Conservation (phyloP, 2,329 filamentous ascomycete genomes). For the Exophiala alcalophila region DNA sequence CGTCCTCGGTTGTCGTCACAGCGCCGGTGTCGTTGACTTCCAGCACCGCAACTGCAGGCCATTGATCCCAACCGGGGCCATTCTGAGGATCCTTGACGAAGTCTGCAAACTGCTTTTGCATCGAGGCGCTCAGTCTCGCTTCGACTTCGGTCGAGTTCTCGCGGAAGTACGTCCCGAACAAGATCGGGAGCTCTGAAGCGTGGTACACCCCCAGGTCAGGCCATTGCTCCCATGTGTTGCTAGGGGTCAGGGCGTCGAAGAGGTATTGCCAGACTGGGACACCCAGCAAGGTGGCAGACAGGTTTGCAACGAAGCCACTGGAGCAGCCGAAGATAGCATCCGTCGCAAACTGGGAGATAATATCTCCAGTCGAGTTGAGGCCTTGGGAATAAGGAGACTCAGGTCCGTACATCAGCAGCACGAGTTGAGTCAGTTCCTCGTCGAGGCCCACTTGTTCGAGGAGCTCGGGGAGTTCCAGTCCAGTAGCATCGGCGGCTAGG, state of each 20-base stretch:
- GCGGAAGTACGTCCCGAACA: conserved; percentile 36
- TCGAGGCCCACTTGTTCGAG: too few species aligned
- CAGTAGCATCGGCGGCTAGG: too few species aligned
- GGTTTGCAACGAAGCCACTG: conserved; percentile 19
- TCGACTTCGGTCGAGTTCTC: conserved; percentile 34
- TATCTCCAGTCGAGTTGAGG: background rate
- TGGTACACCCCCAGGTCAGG: conserved; percentile 36
- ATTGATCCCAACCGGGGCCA: conserved; percentile 37
- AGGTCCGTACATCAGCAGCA: too few species aligned
- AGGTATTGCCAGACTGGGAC: conserved; percentile 37
- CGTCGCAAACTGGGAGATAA: conserved; percentile 9
- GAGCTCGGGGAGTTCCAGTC: too few species aligned
- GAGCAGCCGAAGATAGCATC: conserved; percentile 7
- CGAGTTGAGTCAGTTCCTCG: conserved; percentile 18
- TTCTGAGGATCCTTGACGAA: conserved; percentile 39
- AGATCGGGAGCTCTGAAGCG: conserved; percentile 36
- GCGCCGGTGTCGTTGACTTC: conserved; percentile 4
- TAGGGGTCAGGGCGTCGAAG: conserved; percentile 38
- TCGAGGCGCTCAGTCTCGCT: conserved; percentile 33
- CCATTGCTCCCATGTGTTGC: conserved; percentile 24
- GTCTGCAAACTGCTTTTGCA: conserved; percentile 36
- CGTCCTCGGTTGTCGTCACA: conserved; percentile 3
- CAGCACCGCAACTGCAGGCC: conserved; percentile 4
- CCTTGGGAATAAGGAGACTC: too few species aligned
- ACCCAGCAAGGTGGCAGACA: conserved; percentile 2